Evolutionary conservation across 352 stramenopile genomes (phyloP), one percentile per base, ranked within the genome.

Genomic region (Globisporangium spinosum): DNA sequence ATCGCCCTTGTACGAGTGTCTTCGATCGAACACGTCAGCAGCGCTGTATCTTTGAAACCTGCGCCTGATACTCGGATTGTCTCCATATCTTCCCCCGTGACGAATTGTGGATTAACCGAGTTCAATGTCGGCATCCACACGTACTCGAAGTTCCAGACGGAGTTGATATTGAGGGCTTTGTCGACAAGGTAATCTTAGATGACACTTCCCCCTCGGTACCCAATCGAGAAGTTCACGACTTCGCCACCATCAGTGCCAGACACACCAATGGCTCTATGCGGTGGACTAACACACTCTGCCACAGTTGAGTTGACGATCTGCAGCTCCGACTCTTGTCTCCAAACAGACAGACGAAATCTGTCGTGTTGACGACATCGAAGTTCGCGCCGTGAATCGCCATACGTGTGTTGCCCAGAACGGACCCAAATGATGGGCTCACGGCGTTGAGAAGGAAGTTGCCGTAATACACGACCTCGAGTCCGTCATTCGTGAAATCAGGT

Each of bases 31-130:
- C 83, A 92, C 0, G 47, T 53, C 17, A 92, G 56, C 1, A 79
- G n/a, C 9, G 62, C 54, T 0, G 82, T 81, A 35, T 83, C 73
- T 0, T 83, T 22, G 34, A 89, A 92, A 25, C 80, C 67, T 2
- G 12, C 34, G 29, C 77, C 77, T 32, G 55, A 47, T 2, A 83
- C 57, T 13, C 71, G 65, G 25, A 82, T 22, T 10, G 71, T 22
- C 43, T 68, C 60, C 0, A 64, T 8, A 15, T 59, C 35, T 0
- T 13, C 27, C 9, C 27, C 38, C 12, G 56, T 66, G 58, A 74
- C 53, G 17, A 71, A 58, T 54, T n/a, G 79, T 61, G 2, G 55
- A 7, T 22, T 22, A 25, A 54, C 27, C 7, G 53, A n/a, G 17
- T 60, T 22, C 17, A 75, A 58, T 10, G 25, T 51, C 23, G 62